Evolutionary conservation across 2,329 filamentous ascomycete species (phyloP).

Genomic region (Sporothrix curviconia): DNA sequence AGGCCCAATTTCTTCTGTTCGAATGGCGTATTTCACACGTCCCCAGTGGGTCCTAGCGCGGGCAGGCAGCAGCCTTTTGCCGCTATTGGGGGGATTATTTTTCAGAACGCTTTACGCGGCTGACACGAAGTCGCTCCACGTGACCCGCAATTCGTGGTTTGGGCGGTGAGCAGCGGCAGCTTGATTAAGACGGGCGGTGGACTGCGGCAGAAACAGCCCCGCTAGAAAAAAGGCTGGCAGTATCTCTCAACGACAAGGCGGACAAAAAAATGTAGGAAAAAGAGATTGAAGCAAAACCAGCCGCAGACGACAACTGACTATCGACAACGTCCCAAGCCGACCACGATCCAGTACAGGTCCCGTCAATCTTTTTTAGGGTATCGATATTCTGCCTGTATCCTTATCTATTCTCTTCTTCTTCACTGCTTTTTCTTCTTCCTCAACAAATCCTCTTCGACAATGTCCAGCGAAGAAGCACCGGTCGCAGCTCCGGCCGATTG

Average conservation of each 20-base stretch:
- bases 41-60: background rate
- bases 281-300: background rate
- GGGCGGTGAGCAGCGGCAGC: slow-evolving; percentile 13
- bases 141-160: background rate
- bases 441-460: slow-evolving; percentile 28
- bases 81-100: no score
- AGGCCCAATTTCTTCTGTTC: slow-evolving; percentile 12
- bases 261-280: background rate
- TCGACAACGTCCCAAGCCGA: background rate
- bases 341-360: no score
- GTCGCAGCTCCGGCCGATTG: slow-evolving; percentile 28
- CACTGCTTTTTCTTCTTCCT: background rate
- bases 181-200: background rate
- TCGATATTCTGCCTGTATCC: no score
- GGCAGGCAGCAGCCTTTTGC: slow-evolving; percentile 3
- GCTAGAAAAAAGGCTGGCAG: slow-evolving; percentile 9
- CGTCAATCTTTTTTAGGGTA: no score
- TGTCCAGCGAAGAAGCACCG: slow-evolving; percentile 37
- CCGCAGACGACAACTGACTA: background rate
- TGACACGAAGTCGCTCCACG: no score
- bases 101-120: no score
- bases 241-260: background rate
- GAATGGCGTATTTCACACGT: background rate
- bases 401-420: background rate
- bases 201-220: background rate